Conservation (phyloP, 2,329 filamentous ascomycete species). For the Fusarium nurragi region DNA sequence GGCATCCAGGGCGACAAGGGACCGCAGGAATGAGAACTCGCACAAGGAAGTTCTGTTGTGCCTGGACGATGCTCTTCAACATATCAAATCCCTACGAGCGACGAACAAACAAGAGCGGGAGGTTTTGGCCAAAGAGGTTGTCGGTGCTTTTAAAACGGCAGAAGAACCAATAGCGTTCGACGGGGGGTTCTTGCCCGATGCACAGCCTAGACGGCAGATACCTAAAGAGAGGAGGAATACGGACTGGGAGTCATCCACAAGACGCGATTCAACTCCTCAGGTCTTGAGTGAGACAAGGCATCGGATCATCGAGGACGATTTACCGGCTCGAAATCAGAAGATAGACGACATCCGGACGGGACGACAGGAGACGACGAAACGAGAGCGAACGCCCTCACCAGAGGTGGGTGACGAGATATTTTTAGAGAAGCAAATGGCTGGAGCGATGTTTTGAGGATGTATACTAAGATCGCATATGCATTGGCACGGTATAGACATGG, state of each 20-base stretch:
- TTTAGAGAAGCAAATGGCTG: conserved; percentile 32
- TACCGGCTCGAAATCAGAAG: conserved; percentile 1
- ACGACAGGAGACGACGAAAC: conserved; percentile 7
- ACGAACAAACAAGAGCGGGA: conserved; percentile 33
- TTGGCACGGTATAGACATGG: conserved; percentile 17
- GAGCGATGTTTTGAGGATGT: conserved; percentile 33
- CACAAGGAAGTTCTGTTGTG: conserved; percentile 41
- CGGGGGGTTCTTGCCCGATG: conserved; percentile 10
- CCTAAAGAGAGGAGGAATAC: conserved; percentile 16
- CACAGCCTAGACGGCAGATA: conserved; percentile 9
- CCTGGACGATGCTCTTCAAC: conserved; percentile 35
- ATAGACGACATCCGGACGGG: neutral
- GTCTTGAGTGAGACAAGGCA: conserved; percentile 10
- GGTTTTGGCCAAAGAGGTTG: conserved; percentile 24
- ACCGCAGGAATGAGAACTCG: conserved; percentile 4
- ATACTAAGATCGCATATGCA: conserved; percentile 9
- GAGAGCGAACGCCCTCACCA: conserved; percentile 11
- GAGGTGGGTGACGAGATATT: conserved; percentile 27
- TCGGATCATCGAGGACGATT: conserved; percentile 3
- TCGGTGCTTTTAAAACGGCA: conserved; percentile 33
- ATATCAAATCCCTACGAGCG: conserved; percentile 38
- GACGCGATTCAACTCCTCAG: conserved; percentile 7
- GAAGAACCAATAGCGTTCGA: conserved; percentile 30
- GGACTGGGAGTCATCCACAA: conserved; percentile 11
- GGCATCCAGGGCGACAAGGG: conserved; percentile 40